Conservation (phyloP, 345 rosid genomes). For the Linum tenue region DNA sequence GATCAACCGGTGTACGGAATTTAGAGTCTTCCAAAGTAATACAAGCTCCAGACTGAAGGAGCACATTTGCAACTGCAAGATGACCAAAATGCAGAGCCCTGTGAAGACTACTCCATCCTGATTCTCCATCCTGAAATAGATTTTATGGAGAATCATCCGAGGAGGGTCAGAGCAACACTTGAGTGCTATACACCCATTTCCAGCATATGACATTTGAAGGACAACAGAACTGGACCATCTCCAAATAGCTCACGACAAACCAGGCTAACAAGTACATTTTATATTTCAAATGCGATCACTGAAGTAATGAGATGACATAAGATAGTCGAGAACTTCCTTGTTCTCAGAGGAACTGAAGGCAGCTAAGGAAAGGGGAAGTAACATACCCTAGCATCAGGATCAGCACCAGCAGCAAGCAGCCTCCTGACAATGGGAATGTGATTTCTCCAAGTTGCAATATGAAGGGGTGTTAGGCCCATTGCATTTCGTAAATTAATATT, state of each 20-base stretch:
- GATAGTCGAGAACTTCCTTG: neutral
- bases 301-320: no score
- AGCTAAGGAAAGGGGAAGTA: slow-evolving; percentile 13
- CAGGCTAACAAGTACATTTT: neutral
- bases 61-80: slow-evolving; percentile 87
- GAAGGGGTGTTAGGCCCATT: slow-evolving; percentile 82
- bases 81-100: slow-evolving; percentile 96
- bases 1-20: slow-evolving; percentile 66
- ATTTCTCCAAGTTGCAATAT: slow-evolving; percentile 90
- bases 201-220: slow-evolving; percentile 1
- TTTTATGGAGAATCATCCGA: slow-evolving; percentile 1
- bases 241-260: neutral
- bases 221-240: neutral
- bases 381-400: slow-evolving; percentile 95
- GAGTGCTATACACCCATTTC: neutral
- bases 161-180: neutral
- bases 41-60: slow-evolving; percentile 74
- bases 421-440: slow-evolving; percentile 78
- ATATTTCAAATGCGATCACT: no score
- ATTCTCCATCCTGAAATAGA: slow-evolving; percentile 86
- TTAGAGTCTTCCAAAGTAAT: slow-evolving; percentile 62
- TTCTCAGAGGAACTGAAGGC: neutral
- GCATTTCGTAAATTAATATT: slow-evolving; percentile 60
- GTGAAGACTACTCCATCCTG: slow-evolving; percentile 98
- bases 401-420: slow-evolving; percentile 90